Evolutionary conservation across 768 basidiomycete genomes (phyloP).

Genomic region (Leccinum imitatum): DNA sequence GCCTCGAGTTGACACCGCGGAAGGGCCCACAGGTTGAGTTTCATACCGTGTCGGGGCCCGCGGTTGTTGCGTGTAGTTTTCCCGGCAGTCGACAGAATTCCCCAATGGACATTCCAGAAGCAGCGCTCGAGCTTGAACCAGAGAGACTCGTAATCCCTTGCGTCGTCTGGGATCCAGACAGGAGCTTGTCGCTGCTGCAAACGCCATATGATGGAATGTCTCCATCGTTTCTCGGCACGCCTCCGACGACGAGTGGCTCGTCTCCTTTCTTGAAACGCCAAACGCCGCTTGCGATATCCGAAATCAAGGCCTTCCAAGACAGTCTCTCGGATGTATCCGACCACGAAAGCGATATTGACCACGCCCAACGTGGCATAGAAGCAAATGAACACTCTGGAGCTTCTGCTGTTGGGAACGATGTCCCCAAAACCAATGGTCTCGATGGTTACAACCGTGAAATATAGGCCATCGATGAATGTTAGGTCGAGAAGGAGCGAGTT

Average conservation of each 20-base stretch:
- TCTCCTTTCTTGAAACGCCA: constrained; percentile 45
- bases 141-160: constrained; percentile 1
- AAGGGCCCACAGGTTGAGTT: constrained; percentile 64
- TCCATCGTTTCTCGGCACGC: constrained; percentile 55
- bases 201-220: constrained; percentile 60
- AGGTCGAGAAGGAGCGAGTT: constrained; percentile 51
- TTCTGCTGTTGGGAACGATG: constrained; percentile 51
- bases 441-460: constrained; percentile 72
- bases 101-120: constrained; percentile 14
- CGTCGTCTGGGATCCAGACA: constrained; percentile 50
- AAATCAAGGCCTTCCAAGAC: constrained; percentile 72
- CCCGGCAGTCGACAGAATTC: constrained; percentile 1
- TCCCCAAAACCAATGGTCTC: constrained; percentile 82
- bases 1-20: constrained; percentile 53
- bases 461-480: constrained; percentile 71
- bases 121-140: constrained; percentile 11
- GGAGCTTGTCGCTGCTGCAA: constrained; percentile 49
- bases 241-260: constrained; percentile 41
- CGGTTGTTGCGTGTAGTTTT: constrained; percentile 8
- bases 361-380: constrained; percentile 61
- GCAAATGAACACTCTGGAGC: constrained; percentile 58
- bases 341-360: constrained; percentile 60
- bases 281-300: constrained; percentile 57
- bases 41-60: constrained; percentile 45
- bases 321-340: constrained; percentile 65